Percentiles rank a stretch among this genome's conserved stretches.
Evolutionary conservation across 371 early-diverging fungal genomes (phyloP).

Genomic region (Conidiobolus incongruus): DNA sequence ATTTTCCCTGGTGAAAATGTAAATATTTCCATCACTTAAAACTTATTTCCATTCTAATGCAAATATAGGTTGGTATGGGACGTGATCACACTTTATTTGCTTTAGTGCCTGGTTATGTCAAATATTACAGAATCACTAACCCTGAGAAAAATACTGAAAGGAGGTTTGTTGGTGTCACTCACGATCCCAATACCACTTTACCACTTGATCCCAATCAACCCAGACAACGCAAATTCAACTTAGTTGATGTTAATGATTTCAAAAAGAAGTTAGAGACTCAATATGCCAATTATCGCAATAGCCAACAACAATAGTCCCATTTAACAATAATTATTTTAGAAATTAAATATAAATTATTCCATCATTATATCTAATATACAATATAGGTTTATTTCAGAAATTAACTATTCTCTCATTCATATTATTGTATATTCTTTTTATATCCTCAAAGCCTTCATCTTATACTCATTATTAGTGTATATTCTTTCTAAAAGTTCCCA

Average conservation of each 20-base stretch:
- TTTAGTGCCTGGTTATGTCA: slow-evolving; percentile 59
- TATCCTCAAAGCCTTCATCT: too few relatives aligned
- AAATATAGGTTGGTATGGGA: slow-evolving; percentile 67
- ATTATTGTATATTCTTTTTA: too few relatives aligned
- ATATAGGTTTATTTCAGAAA: too few relatives aligned
- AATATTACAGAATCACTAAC: slow-evolving; percentile 43
- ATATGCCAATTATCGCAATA: too few relatives aligned
- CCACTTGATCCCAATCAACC: slow-evolving; percentile 37
- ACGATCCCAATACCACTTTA: slow-evolving; percentile 32
- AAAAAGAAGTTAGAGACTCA: too few relatives aligned
- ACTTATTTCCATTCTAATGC: not conserved
- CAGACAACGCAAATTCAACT: slow-evolving; percentile 42
- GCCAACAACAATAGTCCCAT: too few relatives aligned
- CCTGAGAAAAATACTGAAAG: slow-evolving; percentile 37
- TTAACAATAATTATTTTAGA: too few relatives aligned
- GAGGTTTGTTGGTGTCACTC: slow-evolving; percentile 55
- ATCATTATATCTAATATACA: too few relatives aligned
- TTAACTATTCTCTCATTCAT: too few relatives aligned
- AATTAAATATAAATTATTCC: too few relatives aligned
- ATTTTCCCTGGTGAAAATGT: slow-evolving; percentile 80
- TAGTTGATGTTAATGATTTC: slow-evolving; percentile 31
- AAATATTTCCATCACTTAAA: slow-evolving; percentile 6
- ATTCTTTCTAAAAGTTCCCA: too few relatives aligned
- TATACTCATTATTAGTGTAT: too few relatives aligned
- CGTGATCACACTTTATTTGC: slow-evolving; percentile 83